Percentiles rank a stretch among this genome's conserved stretches.
phyloP scores from a whole-genome alignment of 257 asterid genomes.

The Thymus mandschuricus region DNA sequence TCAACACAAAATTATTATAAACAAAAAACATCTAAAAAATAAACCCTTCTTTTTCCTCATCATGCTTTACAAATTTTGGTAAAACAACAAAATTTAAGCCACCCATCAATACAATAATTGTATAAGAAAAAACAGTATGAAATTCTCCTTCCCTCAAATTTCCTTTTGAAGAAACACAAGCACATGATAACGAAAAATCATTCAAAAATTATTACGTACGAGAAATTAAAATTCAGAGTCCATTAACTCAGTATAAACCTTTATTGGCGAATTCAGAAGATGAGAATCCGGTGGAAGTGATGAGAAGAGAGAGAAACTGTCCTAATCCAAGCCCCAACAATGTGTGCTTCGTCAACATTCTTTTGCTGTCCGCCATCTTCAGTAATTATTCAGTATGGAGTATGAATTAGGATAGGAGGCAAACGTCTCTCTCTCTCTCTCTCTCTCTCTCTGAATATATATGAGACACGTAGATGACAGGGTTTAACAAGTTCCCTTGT shows the following conservation, averaged over 20 bases:
- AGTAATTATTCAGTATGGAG: no score
- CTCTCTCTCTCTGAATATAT: not conserved
- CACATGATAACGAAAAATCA: no score
- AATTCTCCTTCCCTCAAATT: no score
- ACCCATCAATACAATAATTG: no score
- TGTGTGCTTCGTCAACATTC: conserved; percentile 50
- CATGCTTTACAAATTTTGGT: not conserved
- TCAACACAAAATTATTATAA: not conserved
- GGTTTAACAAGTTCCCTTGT: conserved; percentile 26
- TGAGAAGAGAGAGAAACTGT: conserved; percentile 77
- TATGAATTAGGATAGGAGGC: not conserved
- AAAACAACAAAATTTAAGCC: not conserved
- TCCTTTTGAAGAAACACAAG: no score
- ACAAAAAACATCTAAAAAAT: not conserved
- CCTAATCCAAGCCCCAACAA: conserved; percentile 71
- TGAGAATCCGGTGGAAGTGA: conserved; percentile 85
- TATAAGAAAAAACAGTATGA: no score
- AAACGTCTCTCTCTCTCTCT: not conserved
- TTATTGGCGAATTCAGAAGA: conserved; percentile 85
- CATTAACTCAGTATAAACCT: conserved; percentile 37
- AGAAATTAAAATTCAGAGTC: no score
- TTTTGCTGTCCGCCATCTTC: conserved; percentile 45
- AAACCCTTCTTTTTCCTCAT: not conserved
- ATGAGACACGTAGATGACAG: not conserved
- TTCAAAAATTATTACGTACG: no score